These are phyloP conservation scores for Lactifluus pinguis DNA, from an alignment of 768 basidiomycete genomes.

Conservation along the genomic window DNA sequence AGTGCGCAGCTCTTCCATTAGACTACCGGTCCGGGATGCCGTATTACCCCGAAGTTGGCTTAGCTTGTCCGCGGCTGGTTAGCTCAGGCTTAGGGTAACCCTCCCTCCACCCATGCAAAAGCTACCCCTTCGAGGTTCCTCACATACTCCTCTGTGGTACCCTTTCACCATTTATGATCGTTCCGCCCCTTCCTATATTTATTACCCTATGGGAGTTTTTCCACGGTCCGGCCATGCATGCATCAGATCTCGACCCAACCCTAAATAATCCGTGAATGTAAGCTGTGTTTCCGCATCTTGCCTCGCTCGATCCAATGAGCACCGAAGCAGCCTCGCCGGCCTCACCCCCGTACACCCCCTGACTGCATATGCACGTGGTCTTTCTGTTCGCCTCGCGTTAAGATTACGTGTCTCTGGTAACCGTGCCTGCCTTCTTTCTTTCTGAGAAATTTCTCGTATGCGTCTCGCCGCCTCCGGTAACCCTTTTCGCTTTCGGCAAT, in stretches of 20 bases:
- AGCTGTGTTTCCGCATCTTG: conserved; percentile 1
- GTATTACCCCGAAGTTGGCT: background rate
- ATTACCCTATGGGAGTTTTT: background rate
- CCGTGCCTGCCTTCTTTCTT: conserved; percentile 8
- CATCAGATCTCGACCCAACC: background rate
- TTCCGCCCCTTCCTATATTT: background rate
- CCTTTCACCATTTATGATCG: conserved; percentile 1
- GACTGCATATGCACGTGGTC: background rate
- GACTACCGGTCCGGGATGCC: too few relatives aligned
- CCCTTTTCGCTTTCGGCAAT: conserved; percentile 15
- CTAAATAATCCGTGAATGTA: background rate
- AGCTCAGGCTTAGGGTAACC: background rate
- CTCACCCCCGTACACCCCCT: background rate
- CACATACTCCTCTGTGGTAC: background rate
- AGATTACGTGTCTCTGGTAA: conserved; percentile 16
- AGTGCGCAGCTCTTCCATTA: too few relatives aligned
- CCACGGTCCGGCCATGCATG: conserved; percentile 7
- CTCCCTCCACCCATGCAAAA: background rate
- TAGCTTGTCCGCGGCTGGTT: background rate
- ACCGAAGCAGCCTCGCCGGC: background rate
- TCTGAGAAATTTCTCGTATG: background rate
- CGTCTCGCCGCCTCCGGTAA: background rate
- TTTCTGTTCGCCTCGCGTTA: conserved; percentile 1
- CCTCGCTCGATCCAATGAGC: background rate
- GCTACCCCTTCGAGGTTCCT: background rate